Evolutionary conservation across 768 basidiomycete species (phyloP), one percentile per base, ranked within the genome.

Genomic region (Kwoniella dejecticola): DNA sequence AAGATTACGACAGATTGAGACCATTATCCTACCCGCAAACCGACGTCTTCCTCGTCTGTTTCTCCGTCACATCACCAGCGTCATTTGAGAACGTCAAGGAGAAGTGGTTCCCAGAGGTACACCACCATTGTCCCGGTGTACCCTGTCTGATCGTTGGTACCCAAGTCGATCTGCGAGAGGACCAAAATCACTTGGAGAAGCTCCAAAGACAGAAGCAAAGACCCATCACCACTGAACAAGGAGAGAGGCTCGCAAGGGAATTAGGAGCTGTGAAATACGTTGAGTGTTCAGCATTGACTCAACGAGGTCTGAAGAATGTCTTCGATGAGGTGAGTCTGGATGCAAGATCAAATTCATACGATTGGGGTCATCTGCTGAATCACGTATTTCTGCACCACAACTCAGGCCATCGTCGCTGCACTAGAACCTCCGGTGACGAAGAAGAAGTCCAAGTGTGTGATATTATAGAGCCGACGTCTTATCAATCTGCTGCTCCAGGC

Each of bases 11-110:
- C 80, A 90, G 96, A 75, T 89, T 99, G 69, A 90, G 96, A 73
- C 96, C 96, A 74, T 83, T 99, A 82, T 97, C 95, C 77, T 99
- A 99, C 84, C 96, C 96, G 31, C 96, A 99, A 82, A 99, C 96
- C 63, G 96, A 99, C 76, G 96, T 98, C 60, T 98, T 99, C 85
- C 84, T 99, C 60, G 95, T 99, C 70, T 99, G 96, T 82, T 99
- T 98, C 84, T 94, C 91, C 76, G 96, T 99, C 71, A 97, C 95
- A 41, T 93, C 90, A 10, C 96, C 95, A 3, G 95, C 96, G 27
- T 95, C 92, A 48, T 99, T 97, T 77, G 96, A 99, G 81, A 98
- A 99, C 88, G 95, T 99, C 75, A 98, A 96, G 85, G 96, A 99
- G 82, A 99, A 99, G 80, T 99, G 96, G 96, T 96, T 98, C 85